Base-by-base conservation (phyloP, 441 rosid species). In the Eruca vesicaria region DNA sequence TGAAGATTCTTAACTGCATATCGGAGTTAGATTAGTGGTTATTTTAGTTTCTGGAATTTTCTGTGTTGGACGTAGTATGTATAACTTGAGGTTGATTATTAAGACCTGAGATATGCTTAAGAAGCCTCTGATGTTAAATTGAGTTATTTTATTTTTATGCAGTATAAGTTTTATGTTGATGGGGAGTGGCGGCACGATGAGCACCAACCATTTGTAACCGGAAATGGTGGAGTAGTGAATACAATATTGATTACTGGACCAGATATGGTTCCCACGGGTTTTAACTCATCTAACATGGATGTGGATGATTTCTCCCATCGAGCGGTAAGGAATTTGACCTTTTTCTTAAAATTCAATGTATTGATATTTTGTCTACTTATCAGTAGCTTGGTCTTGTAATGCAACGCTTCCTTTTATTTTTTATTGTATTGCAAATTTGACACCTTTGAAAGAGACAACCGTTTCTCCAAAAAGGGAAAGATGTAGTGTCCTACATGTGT, bases 151-250 rank as follows among this genome's bases (percentile, higher is more conserved):
- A 56, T 20, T 80, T 61, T 71, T 66, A 55, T 78, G 85, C 91
- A 95, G 99, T 89, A 75, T 74, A 89, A 89, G 77, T 89, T 89
- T 81, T 81, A 28, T 83, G 90, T 89, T 63, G 93, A 89, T 83
- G 93, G 82, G 64, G 84, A 84, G 43, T 86, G 90, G 93, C 82
- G 85, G 75, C 87, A 89, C 15, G 93, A 87, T 81, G 90, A 90
- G 78, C 87, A 78, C 56, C 89, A 86, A 77, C 85, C 87, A 20
- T 79, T 73, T 79, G 89, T 88, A 63, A 83, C 59, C n/a, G 87
- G 90, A 66, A 80, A 78, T 74, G 90, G 79, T 79, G 99, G 96
- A 60, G 62, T 82, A 61, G 88, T 92, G 77, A 95, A 95, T 81
- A 88, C 87, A 33, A 68, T 92, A 73, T 73, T 81, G 75, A 78